Evolutionary conservation across 805 yeast genomes (phyloP).

Genomic region (Tetrapisispora taiwanensis): DNA sequence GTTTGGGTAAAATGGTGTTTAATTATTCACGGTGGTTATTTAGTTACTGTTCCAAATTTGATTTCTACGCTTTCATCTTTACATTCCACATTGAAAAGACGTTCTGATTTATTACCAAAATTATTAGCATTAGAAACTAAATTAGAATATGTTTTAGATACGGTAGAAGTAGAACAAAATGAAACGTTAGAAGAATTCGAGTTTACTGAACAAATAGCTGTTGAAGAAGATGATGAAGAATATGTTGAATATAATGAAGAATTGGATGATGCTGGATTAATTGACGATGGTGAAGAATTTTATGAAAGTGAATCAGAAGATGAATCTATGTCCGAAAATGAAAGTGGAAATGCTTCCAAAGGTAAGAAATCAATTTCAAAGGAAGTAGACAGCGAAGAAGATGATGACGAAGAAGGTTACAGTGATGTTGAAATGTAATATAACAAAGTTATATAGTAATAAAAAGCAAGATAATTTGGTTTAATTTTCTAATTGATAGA

Average conservation of each 20-base stretch:
- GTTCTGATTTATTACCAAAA: constrained; percentile 59
- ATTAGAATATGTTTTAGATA: constrained; percentile 60
- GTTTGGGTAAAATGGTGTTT: constrained; percentile 85
- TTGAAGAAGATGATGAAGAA: constrained; percentile 37
- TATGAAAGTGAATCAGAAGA: constrained; percentile 29
- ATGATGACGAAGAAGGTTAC: constrained; percentile 2
- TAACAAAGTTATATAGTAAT: background rate
- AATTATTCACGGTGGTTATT: constrained; percentile 69
- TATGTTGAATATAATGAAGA: constrained; percentile 70
- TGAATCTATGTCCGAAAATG: constrained; percentile 13
- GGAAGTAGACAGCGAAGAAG: constrained; percentile 11
- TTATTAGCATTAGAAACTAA: constrained; percentile 76
- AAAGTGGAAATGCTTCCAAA: background rate
- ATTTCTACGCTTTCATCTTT: constrained; percentile 50
- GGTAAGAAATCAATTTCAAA: background rate
- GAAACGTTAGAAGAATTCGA: constrained; percentile 27
- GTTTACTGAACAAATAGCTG: constrained; percentile 22
- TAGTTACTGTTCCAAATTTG: constrained; percentile 36
- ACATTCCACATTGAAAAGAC: constrained; percentile 53
- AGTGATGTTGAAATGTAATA: constrained; percentile 4
- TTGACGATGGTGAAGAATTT: constrained; percentile 40
- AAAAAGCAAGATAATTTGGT: background rate
- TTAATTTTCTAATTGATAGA: background rate
- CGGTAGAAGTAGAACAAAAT: constrained; percentile 41
- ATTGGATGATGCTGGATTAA: constrained; percentile 37